phyloP scores from a whole-genome alignment of 768 basidiomycete species.

The Dacryopinax primogenitus region DNA sequence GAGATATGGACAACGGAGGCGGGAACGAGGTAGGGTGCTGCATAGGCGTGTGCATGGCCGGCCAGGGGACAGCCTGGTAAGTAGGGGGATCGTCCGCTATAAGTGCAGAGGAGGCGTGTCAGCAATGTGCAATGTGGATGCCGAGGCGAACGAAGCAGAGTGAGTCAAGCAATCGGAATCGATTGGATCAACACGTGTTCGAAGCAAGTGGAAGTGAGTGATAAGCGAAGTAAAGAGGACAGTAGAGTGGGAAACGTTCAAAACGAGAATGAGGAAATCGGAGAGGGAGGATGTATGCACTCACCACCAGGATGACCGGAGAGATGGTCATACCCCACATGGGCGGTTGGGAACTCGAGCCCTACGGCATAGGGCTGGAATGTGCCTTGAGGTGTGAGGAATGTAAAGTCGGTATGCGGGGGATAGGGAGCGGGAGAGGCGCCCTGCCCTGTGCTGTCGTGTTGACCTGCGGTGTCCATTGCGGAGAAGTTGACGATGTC shows the following conservation, averaged over 20 bases:
- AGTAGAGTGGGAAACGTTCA: background rate
- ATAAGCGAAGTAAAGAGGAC: background rate
- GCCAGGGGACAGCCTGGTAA: background rate
- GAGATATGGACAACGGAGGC: background rate
- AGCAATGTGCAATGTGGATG: background rate
- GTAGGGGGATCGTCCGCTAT: constrained; percentile 2
- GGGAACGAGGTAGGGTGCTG: constrained; percentile 2
- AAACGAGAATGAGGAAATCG: background rate
- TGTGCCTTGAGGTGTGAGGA: background rate
- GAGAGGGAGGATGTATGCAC: background rate
- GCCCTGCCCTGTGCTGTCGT: constrained; percentile 7
- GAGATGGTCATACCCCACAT: background rate
- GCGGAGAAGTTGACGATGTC: constrained; percentile 3
- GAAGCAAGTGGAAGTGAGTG: background rate
- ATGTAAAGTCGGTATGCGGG: background rate
- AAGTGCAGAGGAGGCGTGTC: constrained; percentile 7
- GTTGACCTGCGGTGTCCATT: background rate
- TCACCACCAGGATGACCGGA: background rate
- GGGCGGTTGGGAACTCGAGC: background rate
- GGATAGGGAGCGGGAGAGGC: background rate
- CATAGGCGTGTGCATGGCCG: constrained; percentile 6
- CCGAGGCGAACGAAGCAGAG: background rate
- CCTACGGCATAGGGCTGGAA: background rate
- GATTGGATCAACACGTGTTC: constrained; percentile 5
- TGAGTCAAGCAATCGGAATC: background rate